Conservation (phyloP, 2,329 filamentous ascomycete species). For the Fusarium metavorans region DNA sequence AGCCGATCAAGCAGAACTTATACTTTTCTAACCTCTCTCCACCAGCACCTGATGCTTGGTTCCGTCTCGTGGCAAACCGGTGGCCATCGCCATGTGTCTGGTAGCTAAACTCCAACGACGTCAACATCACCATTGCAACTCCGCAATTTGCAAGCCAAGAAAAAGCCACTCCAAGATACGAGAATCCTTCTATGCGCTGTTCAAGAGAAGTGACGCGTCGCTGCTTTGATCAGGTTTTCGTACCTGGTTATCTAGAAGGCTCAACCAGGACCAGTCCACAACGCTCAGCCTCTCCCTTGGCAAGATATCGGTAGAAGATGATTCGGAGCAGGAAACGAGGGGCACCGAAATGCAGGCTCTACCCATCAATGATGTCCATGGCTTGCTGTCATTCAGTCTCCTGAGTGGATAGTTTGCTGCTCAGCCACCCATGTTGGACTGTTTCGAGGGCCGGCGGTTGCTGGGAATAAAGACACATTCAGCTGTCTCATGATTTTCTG, state of each 20-base stretch:
- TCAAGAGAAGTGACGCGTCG: neutral
- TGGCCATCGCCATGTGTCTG: neutral
- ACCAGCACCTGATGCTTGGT: neutral
- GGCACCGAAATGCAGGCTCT: neutral
- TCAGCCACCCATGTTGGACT: neutral
- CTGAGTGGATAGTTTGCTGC: neutral
- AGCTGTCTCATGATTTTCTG: neutral
- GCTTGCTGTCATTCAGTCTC: neutral
- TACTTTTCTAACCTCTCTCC: neutral
- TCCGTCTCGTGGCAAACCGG: neutral
- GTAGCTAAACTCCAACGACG: neutral
- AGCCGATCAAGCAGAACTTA: neutral
- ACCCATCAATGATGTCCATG: neutral
- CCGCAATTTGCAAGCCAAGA: neutral
- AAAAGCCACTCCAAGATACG: neutral
- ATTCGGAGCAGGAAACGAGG: neutral
- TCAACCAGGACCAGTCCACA: neutral
- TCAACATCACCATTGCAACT: neutral
- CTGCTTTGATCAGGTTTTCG: neutral
- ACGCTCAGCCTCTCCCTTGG: constrained; percentile 2
- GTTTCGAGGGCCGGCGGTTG: neutral
- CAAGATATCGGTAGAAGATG: neutral
- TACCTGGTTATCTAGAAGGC: neutral
- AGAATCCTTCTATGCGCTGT: neutral
- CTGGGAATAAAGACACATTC: neutral